Evolutionary conservation across 495 filamentous ascomycete genomes (phyloP), one percentile per base, ranked within the genome.

Genomic region (Neurospora sp.): DNA sequence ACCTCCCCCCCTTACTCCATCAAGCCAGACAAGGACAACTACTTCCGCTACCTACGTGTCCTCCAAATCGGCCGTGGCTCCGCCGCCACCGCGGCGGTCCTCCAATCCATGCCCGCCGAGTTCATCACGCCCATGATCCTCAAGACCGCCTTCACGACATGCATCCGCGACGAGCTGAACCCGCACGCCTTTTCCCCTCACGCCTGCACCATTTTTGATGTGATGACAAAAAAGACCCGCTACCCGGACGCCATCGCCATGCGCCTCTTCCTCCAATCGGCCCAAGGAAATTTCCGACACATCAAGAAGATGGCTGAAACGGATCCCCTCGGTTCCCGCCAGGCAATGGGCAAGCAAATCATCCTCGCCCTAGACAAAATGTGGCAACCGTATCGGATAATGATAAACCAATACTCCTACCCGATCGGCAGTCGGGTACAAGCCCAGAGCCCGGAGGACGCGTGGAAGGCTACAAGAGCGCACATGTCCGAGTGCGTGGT

Each of bases 111-210:
- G 79, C 84, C 86, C 8, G 70, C 73, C 4, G 75, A 81, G 7
- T 42, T 83, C 38, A 71, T 86, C 23, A 80, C 79, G 20, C 75
- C 80, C 5, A 87, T 88, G 69, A 88, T 88, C 20, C 93, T 95
- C 82, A 88, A 89, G 69, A 88, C 93, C 44, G 93, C 90, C 39
- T 86, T 97, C 78, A 85, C 83, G 46, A 82, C 85, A 54, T 97
- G 93, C 78, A 82, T 84, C 23, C 85, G 91, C 48, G 93, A 97
- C 82, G 88, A 86, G 73, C 86, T 87, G 35, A 97, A 96, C 80
- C 78, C 76, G n/a, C 85, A 88, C 44, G 85, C 88, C 12, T 84
- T 93, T 71, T 59, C 76, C 0, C 54, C 54, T 2, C 81, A 89
- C 75, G 90, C 90, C 0, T 85, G 84, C 48, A 83, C 84, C 71